These are phyloP conservation scores for Poronia punctata DNA, from an alignment of 495 filamentous ascomycete species.

Conservation along the genomic window DNA sequence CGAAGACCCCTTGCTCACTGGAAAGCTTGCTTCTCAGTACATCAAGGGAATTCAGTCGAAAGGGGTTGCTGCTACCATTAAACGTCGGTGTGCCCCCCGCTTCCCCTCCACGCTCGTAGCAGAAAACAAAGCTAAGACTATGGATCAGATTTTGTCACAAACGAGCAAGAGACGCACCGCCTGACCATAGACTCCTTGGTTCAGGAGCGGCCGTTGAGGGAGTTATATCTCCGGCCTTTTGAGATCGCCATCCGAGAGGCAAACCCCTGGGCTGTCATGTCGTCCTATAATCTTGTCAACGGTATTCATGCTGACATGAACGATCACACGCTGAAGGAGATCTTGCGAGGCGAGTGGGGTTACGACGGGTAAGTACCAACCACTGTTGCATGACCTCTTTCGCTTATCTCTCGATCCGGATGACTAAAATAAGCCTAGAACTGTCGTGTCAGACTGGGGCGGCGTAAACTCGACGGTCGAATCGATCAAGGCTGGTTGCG, in stretches of 20 bases:
- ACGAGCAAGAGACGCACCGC: slow-evolving; percentile 78
- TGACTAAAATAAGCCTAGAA: slow-evolving; percentile 32
- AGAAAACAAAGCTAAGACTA: slow-evolving; percentile 14
- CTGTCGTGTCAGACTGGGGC: slow-evolving; percentile 70
- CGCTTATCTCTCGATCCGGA: slow-evolving; percentile 1
- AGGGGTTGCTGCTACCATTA: slow-evolving; percentile 71
- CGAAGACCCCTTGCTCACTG: slow-evolving; percentile 74
- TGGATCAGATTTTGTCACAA: slow-evolving; percentile 64
- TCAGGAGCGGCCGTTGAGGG: slow-evolving; percentile 65
- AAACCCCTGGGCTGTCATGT: slow-evolving; percentile 73
- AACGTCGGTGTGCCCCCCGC: slow-evolving; percentile 60
- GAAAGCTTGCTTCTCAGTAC: slow-evolving; percentile 65
- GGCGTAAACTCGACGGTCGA: slow-evolving; percentile 63
- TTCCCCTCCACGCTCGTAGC: slow-evolving; percentile 1
- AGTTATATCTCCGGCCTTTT: slow-evolving; percentile 78
- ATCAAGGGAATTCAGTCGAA: slow-evolving; percentile 68
- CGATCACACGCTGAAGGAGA: slow-evolving; percentile 57
- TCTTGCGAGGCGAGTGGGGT: slow-evolving; percentile 70
- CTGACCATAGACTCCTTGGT: slow-evolving; percentile 65
- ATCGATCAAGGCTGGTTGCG: slow-evolving; percentile 65
- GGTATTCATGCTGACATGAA: slow-evolving; percentile 74
- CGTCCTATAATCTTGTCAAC: slow-evolving; percentile 79
- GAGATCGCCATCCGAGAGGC: slow-evolving; percentile 76
- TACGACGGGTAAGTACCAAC: slow-evolving; percentile 55
- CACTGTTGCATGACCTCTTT: no score